Conservation (phyloP, 805 yeast species). For the Hanseniaspora lindneri region DNA sequence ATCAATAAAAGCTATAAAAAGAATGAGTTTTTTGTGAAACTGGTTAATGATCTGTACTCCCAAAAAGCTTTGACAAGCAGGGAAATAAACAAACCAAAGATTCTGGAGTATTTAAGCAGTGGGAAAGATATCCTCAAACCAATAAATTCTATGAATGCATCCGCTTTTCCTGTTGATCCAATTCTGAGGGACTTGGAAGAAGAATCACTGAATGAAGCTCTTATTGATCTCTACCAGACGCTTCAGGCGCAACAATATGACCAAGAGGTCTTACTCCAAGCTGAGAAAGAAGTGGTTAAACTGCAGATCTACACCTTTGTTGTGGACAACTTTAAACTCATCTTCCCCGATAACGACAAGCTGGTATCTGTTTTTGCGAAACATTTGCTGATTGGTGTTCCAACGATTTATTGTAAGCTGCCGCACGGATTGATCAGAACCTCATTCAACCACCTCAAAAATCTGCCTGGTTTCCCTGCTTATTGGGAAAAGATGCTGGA, state of each 20-base stretch:
- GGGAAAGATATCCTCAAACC: constrained; percentile 3
- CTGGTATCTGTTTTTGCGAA: not conserved
- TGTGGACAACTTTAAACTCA: not conserved
- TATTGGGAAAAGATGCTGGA: constrained; percentile 12
- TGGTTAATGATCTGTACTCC: constrained; percentile 1
- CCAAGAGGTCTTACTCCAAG: not conserved
- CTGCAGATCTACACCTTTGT: constrained; percentile 1
- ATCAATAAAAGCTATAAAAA: constrained; percentile 9
- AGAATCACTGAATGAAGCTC: not conserved
- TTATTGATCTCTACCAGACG: not conserved
- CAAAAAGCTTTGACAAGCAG: constrained; percentile 3
- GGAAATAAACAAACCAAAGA: constrained; percentile 1
- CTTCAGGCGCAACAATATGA: not conserved
- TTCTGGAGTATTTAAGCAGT: not conserved
- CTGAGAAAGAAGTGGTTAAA: constrained; percentile 3
- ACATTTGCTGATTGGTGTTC: constrained; percentile 14
- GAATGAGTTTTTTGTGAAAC: constrained; percentile 8
- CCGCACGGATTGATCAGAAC: constrained; percentile 14
- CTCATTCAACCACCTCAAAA: constrained; percentile 3
- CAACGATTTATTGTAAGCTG: constrained; percentile 4
- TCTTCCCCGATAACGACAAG: constrained; percentile 4
- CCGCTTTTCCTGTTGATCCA: constrained; percentile 5
- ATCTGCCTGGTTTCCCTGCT: constrained; percentile 4
- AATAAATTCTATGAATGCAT: not conserved
- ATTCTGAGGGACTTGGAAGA: not conserved